Percentiles rank a stretch among this genome's conserved stretches.
Evolutionary conservation across 2,329 filamentous ascomycete genomes (phyloP).

Genomic region (Xylariaceae sp.): DNA sequence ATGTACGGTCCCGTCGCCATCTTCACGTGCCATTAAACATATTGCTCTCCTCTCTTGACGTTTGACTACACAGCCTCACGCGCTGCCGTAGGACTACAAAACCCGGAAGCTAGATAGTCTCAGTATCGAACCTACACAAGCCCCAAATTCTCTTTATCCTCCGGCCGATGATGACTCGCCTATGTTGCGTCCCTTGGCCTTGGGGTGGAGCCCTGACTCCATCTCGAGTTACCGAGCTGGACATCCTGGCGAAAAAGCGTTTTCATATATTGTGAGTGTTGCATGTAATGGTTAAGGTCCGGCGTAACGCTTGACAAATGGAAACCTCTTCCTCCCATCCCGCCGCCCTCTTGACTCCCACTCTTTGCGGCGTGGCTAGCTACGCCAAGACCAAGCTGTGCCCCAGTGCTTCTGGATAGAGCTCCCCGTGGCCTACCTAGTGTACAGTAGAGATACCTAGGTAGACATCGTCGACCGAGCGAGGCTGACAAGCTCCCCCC

Average conservation of each 20-base stretch:
- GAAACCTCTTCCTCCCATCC: not conserved
- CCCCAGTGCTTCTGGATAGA: not conserved
- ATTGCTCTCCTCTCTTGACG: no score
- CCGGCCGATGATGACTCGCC: no score
- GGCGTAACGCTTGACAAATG: not conserved
- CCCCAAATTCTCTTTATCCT: no score
- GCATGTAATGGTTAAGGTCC: not conserved
- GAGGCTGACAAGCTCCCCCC: not conserved
- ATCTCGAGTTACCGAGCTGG: not conserved
- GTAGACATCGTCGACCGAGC: not conserved
- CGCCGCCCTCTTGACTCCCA: not conserved
- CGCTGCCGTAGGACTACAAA: no score
- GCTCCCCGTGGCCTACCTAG: not conserved
- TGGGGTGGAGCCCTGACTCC: no score
- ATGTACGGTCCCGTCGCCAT: no score
- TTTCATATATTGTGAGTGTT: not conserved
- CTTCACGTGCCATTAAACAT: no score
- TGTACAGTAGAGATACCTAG: not conserved
- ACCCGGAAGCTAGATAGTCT: no score
- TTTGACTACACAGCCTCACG: no score
- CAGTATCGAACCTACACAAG: no score
- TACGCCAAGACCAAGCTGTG: not conserved
- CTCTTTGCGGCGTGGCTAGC: not conserved
- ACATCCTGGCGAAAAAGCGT: not conserved
- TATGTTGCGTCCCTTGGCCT: no score